Evolutionary conservation across 1,284 basidiomycete genomes (phyloP).

Genomic region (Pisolithus thermaeus): DNA sequence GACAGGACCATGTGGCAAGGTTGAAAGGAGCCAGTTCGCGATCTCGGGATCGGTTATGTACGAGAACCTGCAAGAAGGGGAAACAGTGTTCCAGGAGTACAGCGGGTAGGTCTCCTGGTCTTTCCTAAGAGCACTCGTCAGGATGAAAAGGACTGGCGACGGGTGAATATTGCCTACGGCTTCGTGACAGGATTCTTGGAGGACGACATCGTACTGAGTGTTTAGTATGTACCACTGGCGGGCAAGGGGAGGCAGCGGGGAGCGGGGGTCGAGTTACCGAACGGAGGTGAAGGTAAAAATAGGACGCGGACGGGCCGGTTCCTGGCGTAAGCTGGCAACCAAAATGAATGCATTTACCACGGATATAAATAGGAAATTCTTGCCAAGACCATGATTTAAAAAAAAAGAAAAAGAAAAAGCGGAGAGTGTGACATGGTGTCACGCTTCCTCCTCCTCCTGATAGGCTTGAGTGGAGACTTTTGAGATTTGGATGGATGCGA

Average conservation of each 20-base stretch:
- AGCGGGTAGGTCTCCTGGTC: background rate
- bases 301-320: slow-evolving; percentile 7
- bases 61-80: slow-evolving; percentile 9
- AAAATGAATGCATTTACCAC: slow-evolving; percentile 19
- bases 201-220: too few species aligned
- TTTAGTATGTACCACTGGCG: background rate
- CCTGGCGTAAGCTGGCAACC: slow-evolving; percentile 10
- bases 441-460: background rate
- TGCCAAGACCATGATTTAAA: slow-evolving; percentile 23
- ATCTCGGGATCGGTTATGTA: slow-evolving; percentile 20
- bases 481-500: background rate
- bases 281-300: slow-evolving; percentile 15
- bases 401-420: slow-evolving; percentile 17
- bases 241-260: background rate
- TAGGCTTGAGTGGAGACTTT: background rate
- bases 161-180: too few species aligned
- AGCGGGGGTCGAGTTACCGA: slow-evolving; percentile 6
- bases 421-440: background rate
- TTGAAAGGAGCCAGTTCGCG: slow-evolving; percentile 19
- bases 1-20: slow-evolving; percentile 33
- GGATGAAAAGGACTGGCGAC: background rate
- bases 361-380: slow-evolving; percentile 28
- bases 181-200: too few species aligned
- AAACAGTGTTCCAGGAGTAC: slow-evolving; percentile 19
- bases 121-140: background rate